Conservation (phyloP, 2,329 filamentous ascomycete genomes). For the Colletotrichum sp. region DNA sequence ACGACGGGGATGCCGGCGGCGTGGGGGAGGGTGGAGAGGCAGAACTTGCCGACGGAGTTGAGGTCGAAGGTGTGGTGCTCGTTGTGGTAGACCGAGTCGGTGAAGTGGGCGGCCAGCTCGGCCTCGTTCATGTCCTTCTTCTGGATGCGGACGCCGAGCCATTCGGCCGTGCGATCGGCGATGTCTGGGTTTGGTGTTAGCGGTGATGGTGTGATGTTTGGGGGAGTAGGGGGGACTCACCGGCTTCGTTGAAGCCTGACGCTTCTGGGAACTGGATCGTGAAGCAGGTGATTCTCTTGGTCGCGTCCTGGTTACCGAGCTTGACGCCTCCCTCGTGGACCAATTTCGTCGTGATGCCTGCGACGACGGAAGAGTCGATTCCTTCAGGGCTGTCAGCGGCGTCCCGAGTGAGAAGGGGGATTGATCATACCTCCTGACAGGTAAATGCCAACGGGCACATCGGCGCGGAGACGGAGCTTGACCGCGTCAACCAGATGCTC, state of each 20-base stretch:
- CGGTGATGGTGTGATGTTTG: no score
- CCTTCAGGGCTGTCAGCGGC: slow-evolving; percentile 52
- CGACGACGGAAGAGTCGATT: slow-evolving; percentile 61
- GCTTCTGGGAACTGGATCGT: slow-evolving; percentile 57
- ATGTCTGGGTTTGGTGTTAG: slow-evolving; percentile 23
- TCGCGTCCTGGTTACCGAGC: slow-evolving; percentile 46
- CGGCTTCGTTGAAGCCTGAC: slow-evolving; percentile 54
- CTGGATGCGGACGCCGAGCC: slow-evolving; percentile 33
- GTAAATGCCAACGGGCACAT: slow-evolving; percentile 63
- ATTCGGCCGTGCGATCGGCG: slow-evolving; percentile 35
- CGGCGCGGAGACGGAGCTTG: slow-evolving; percentile 57
- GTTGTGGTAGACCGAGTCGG: slow-evolving; percentile 32
- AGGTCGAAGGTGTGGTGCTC: slow-evolving; percentile 48
- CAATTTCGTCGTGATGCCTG: slow-evolving; percentile 60
- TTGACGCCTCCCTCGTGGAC: slow-evolving; percentile 48
- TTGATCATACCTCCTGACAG: slow-evolving; percentile 59
- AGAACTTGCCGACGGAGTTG: slow-evolving; percentile 56
- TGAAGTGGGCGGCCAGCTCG: slow-evolving; percentile 32
- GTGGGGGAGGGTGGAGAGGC: slow-evolving; percentile 49
- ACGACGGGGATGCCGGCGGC: slow-evolving; percentile 58
- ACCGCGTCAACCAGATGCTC: slow-evolving; percentile 56
- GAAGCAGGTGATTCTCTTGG: slow-evolving; percentile 42
- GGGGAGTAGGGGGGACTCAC: slow-evolving; percentile 23
- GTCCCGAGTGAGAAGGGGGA: no score
- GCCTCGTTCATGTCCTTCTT: slow-evolving; percentile 32